A percentile compares a stretch with the other conserved stretches of the same genome.
Evolutionary conservation across 495 filamentous ascomycete genomes (phyloP).

Genomic region (Penicillium soppii): DNA sequence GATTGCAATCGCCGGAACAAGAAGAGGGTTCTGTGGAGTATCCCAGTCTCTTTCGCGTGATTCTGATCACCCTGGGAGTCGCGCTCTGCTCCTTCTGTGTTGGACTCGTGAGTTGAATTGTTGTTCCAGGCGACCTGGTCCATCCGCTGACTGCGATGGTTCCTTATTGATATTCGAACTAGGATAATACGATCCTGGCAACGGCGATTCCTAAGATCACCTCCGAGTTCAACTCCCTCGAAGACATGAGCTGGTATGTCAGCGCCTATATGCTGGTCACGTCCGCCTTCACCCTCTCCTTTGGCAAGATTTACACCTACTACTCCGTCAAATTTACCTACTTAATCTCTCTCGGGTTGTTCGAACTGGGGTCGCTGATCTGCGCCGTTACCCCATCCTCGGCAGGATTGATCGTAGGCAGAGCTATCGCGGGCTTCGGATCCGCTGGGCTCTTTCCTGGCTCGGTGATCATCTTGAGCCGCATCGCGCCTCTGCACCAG

Average conservation of each 20-base stretch:
- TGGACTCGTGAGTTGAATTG: neutral
- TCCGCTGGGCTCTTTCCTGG: slow-evolving; percentile 74
- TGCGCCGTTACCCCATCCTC: slow-evolving; percentile 77
- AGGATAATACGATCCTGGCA: slow-evolving; percentile 76
- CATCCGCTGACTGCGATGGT: neutral
- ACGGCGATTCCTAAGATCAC: slow-evolving; percentile 84
- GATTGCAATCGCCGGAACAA: neutral
- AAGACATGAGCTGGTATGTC: slow-evolving; percentile 80
- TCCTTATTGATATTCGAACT: neutral
- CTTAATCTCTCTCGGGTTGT: slow-evolving; percentile 66
- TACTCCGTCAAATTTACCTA: slow-evolving; percentile 73
- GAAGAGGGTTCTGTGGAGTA: neutral
- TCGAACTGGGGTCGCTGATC: slow-evolving; percentile 80
- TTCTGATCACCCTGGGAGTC: neutral
- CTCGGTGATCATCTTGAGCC: slow-evolving; percentile 66
- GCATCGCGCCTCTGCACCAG: slow-evolving; percentile 62
- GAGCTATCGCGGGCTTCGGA: slow-evolving; percentile 79
- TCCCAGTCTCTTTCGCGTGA: neutral
- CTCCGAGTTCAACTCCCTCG: slow-evolving; percentile 69
- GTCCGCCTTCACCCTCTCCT: slow-evolving; percentile 68
- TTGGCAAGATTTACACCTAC: slow-evolving; percentile 78
- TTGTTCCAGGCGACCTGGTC: neutral
- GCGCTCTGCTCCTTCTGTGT: neutral
- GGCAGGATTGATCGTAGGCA: slow-evolving; percentile 73
- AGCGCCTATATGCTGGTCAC: slow-evolving; percentile 68